Percentiles rank a stretch among this genome's conserved stretches.
Conservation (phyloP, 768 basidiomycete genomes). For the Paxillus rubicundulus region DNA sequence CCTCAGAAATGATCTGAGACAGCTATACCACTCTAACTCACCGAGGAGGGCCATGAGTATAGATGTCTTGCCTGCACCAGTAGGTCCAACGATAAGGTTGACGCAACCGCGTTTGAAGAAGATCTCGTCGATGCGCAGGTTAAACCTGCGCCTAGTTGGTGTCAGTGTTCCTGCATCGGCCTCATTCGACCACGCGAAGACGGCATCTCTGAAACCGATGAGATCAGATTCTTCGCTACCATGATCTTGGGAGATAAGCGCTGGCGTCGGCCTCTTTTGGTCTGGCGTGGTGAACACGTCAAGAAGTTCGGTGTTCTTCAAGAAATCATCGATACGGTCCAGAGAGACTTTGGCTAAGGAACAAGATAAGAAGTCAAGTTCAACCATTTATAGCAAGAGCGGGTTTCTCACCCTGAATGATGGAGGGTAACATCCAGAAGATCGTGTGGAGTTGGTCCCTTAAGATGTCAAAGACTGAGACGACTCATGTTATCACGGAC, state of each 20-base stretch:
- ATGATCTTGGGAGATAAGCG: constrained; percentile 4
- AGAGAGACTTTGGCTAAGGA: constrained; percentile 59
- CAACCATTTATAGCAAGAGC: constrained; percentile 17
- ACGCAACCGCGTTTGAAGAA: constrained; percentile 51
- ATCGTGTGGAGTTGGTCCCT: constrained; percentile 45
- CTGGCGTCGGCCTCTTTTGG: background rate
- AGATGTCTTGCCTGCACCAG: constrained; percentile 62
- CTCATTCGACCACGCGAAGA: constrained; percentile 49
- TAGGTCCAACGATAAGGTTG: constrained; percentile 61
- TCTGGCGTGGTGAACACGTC: constrained; percentile 4
- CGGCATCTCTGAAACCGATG: constrained; percentile 53
- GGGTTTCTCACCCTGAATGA: constrained; percentile 17
- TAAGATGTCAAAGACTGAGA: constrained; percentile 58
- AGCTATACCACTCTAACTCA: constrained; percentile 8
- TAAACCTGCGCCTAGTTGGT: constrained; percentile 40
- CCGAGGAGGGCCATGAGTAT: constrained; percentile 61
- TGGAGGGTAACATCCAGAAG: constrained; percentile 32
- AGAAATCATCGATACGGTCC: constrained; percentile 52
- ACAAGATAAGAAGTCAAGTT: background rate
- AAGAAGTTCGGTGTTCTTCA: constrained; percentile 24
- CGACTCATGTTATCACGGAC: background rate
- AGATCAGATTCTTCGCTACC: constrained; percentile 22
- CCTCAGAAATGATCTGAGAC: background rate
- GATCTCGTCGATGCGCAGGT: constrained; percentile 51
- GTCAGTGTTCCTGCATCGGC: constrained; percentile 5